Conservation (phyloP, 2,329 filamentous ascomycete genomes). For the Scorias spongiosa region DNA sequence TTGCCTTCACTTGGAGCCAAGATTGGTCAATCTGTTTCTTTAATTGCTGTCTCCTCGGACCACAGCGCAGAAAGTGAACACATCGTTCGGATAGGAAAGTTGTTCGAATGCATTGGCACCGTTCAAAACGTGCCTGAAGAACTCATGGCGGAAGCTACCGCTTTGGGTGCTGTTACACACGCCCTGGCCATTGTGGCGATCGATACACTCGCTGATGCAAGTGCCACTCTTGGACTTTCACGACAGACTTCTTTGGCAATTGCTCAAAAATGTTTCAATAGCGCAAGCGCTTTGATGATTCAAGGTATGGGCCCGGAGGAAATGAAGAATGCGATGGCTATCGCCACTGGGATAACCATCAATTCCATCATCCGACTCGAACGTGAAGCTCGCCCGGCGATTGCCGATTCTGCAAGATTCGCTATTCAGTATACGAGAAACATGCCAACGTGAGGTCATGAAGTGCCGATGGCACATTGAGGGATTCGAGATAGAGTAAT, state of each 20-base stretch:
- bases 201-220: not conserved
- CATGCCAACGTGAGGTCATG: not conserved
- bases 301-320: not conserved
- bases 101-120: not conserved
- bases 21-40: not conserved
- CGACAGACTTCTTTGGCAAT: not conserved
- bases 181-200: not conserved
- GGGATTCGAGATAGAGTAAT: too few relatives aligned
- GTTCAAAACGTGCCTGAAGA: not conserved
- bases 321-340: not conserved
- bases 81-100: not conserved
- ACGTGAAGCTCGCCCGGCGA: not conserved
- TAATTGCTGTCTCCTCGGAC: not conserved
- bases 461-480: too few relatives aligned
- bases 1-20: not conserved
- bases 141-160: not conserved
- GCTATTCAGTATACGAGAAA: not conserved
- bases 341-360: not conserved
- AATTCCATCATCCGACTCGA: not conserved
- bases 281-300: not conserved
- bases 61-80: not conserved
- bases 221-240: not conserved
- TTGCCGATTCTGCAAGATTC: not conserved
- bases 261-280: not conserved
- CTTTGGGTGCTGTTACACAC: not conserved